Evolutionary conservation across 352 stramenopile genomes (phyloP).

Genomic region (Phytophthora pinifolia): DNA sequence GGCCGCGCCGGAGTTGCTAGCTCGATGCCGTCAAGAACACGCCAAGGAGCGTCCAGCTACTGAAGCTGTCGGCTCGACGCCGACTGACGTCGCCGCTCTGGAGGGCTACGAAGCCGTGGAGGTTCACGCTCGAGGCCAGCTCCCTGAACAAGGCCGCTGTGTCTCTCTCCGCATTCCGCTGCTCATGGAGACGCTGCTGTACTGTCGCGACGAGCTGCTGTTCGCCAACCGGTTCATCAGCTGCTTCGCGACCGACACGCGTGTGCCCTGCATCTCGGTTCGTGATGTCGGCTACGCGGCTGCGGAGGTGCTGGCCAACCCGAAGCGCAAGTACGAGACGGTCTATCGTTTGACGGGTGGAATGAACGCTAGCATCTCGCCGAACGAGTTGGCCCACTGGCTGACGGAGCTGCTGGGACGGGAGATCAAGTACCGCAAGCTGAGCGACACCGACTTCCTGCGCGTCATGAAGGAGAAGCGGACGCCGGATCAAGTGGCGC

Average conservation of each 20-base stretch:
- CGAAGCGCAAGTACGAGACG: constrained; percentile 47
- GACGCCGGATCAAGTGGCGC: constrained; percentile 43
- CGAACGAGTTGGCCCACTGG: constrained; percentile 39
- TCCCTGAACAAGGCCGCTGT: constrained; percentile 40
- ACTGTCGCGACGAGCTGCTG: constrained; percentile 74
- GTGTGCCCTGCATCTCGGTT: constrained; percentile 68
- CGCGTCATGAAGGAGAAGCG: constrained; percentile 54
- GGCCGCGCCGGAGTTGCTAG: constrained; percentile 41
- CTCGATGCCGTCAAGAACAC: constrained; percentile 25
- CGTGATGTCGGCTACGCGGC: constrained; percentile 60
- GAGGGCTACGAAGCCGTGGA: constrained; percentile 68
- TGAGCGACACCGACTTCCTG: constrained; percentile 44
- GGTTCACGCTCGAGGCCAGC: constrained; percentile 48
- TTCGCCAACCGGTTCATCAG: constrained; percentile 63
- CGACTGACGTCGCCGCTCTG: constrained; percentile 16
- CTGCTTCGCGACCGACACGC: constrained; percentile 47
- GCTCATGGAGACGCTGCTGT: constrained; percentile 77
- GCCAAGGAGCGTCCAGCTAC: constrained; percentile 14
- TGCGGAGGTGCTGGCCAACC: constrained; percentile 46
- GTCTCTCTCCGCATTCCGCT: constrained; percentile 67
- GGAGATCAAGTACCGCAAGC: constrained; percentile 53
- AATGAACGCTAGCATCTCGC: constrained; percentile 38
- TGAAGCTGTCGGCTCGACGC: constrained; percentile 23
- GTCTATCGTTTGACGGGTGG: constrained; percentile 57
- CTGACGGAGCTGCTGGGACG: constrained; percentile 41